Conservation (phyloP, 805 yeast species). For the Yarrowia deformans region DNA sequence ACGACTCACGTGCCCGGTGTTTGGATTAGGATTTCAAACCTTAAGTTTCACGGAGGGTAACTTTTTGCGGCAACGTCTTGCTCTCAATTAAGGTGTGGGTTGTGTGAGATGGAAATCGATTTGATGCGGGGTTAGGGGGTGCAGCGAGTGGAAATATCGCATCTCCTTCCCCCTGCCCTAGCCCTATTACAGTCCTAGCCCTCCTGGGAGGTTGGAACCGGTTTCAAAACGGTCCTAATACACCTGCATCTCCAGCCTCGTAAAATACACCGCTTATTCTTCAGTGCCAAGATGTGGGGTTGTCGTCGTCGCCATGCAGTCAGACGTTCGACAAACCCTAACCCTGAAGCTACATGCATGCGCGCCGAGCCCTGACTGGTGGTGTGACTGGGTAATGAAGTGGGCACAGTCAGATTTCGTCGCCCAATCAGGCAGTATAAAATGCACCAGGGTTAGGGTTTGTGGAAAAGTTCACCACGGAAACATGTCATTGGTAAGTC, state of each 20-base stretch:
- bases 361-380: neutral
- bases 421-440: neutral
- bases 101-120: no score
- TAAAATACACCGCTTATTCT: neutral
- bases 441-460: neutral
- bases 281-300: conserved; percentile 25
- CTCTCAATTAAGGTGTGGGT: conserved; percentile 13
- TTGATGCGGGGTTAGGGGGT: no score
- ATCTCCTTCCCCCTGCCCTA: no score
- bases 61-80: conserved; percentile 25
- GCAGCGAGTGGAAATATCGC: no score
- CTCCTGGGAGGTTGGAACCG: no score
- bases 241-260: neutral
- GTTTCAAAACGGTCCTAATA: no score
- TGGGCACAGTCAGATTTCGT: no score
- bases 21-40: neutral
- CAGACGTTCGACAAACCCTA: neutral
- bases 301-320: neutral
- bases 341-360: neutral
- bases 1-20: conserved; percentile 13
- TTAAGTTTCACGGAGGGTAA: conserved; percentile 9
- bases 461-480: no score
- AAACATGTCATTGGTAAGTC: no score
- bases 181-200: no score
- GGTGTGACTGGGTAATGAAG: no score